Evolutionary conservation across 495 filamentous ascomycete genomes (phyloP), one percentile per base, ranked within the genome.

Genomic region (Penicillium bovifimosum): DNA sequence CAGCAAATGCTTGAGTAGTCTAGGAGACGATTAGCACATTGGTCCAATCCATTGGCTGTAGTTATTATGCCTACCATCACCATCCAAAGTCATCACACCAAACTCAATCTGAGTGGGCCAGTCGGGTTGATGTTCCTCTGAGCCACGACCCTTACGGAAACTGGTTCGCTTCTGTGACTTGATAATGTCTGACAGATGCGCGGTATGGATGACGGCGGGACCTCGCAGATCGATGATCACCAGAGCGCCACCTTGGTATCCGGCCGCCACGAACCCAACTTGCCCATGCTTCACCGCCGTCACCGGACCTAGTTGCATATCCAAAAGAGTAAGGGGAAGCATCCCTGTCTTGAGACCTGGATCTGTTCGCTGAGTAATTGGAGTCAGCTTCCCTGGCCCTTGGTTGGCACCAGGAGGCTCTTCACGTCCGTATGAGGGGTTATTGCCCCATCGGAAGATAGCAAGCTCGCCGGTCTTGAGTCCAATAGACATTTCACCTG

Each of bases 1-100:
- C 91, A 86, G 41, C 86, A 83, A 48, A 98, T 95, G 58, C 88
- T 95, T 6, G 92, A 96, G 61, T 95, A 98, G 54, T 88, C 86
- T 81, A 46, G 9, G 49, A 26, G 41, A 28, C 42, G 6, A 42
- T 73, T 53, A 70, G 68, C 53, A 48, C 18, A 10, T 10, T 43
- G 7, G 1, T 40, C 13, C 31, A 4, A 14, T 41, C 9, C 1
- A 18, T 2, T 20, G n/a, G 24, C 26, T 41, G 9, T 14, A 29
- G 11, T 18, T 24, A 28, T 18, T 24, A 28, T 20, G 13, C 59
- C 53, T 68, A 84, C 82, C 80, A 68, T 96, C 92, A 0, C 86
- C 88, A 39, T 97, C 93, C 16, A 96, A 73, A 10, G 86, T 93
- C 83, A 98, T 85, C 27, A 96, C 88, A 52, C 88, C 90, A 73